Evolutionary conservation across 2,329 filamentous ascomycete genomes (phyloP).

Genomic region (Sporothrix mexicana): DNA sequence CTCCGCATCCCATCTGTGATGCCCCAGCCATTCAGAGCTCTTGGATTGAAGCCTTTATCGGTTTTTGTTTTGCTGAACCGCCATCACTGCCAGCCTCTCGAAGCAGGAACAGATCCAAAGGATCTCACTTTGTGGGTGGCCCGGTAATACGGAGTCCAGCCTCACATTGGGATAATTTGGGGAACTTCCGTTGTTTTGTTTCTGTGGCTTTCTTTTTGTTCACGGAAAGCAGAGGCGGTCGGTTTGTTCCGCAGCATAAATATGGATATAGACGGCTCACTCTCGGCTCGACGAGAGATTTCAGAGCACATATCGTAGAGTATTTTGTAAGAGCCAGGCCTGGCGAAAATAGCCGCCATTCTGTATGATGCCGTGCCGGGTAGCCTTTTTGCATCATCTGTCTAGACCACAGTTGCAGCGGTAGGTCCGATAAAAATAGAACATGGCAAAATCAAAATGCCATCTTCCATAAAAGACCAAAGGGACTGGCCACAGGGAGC

Average conservation of each 20-base stretch:
- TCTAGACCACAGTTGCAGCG: background rate
- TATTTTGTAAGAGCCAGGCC: background rate
- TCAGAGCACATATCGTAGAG: background rate
- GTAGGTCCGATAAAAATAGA: constrained; percentile 9
- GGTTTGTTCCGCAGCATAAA: background rate
- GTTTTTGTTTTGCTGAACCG: background rate
- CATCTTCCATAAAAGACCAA: background rate
- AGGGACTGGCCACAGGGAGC: background rate
- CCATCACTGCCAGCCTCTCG: background rate
- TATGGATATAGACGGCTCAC: background rate
- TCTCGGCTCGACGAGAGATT: background rate
- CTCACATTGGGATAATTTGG: constrained; percentile 19
- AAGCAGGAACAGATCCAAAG: background rate
- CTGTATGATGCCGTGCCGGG: constrained; percentile 2
- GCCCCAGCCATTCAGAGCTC: background rate
- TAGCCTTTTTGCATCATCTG: background rate
- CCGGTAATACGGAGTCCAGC: background rate
- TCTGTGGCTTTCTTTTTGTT: background rate
- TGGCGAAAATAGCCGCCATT: constrained; percentile 4
- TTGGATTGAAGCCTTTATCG: background rate
- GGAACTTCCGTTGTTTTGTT: constrained; percentile 34
- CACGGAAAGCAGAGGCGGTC: background rate
- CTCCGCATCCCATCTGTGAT: background rate
- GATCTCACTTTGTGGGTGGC: background rate
- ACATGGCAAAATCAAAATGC: constrained; percentile 2